These are phyloP conservation scores for Echria macrotheca DNA, from an alignment of 495 filamentous ascomycete genomes.

Conservation along the genomic window DNA sequence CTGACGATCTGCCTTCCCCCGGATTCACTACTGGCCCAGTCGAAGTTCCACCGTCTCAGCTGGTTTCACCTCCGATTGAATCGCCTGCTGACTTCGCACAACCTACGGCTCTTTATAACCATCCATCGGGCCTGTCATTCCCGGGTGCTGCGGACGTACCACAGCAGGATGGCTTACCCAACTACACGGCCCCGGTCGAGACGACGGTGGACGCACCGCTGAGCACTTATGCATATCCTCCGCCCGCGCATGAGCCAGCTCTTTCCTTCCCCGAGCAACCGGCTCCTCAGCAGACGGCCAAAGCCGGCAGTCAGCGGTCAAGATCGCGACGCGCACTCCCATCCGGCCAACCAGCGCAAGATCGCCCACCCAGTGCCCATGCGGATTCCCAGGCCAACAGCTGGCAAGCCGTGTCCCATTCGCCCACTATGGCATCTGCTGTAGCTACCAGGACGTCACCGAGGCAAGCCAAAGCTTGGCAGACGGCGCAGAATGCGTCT, in stretches of 20 bases:
- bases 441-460: slow-evolving; percentile 16
- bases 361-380: neutral
- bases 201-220: too few relatives aligned
- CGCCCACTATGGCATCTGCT: neutral
- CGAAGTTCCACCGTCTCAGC: slow-evolving; percentile 7
- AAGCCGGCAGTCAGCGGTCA: slow-evolving; percentile 1
- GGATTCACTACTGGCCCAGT: slow-evolving; percentile 17
- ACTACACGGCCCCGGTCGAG: too few relatives aligned
- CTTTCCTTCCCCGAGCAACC: slow-evolving; percentile 8
- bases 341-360: slow-evolving; percentile 1
- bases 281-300: too few relatives aligned
- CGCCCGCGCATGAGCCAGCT: slow-evolving; percentile 1
- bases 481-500: neutral
- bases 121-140: slow-evolving; percentile 18
- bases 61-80: slow-evolving; percentile 13
- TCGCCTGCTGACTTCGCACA: slow-evolving; percentile 5
- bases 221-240: slow-evolving; percentile 8
- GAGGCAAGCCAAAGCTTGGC: slow-evolving; percentile 12
- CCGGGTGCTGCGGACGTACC: neutral
- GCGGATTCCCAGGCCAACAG: neutral
- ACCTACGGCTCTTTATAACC: slow-evolving; percentile 11
- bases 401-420: slow-evolving; percentile 17
- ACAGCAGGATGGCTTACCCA: too few relatives aligned
- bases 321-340: slow-evolving; percentile 11
- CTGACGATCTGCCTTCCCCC: slow-evolving; percentile 24